Evolutionary conservation across 345 rosid species (phyloP), one percentile per base, ranked within the genome.

Genomic region (Excoecaria agallocha): DNA sequence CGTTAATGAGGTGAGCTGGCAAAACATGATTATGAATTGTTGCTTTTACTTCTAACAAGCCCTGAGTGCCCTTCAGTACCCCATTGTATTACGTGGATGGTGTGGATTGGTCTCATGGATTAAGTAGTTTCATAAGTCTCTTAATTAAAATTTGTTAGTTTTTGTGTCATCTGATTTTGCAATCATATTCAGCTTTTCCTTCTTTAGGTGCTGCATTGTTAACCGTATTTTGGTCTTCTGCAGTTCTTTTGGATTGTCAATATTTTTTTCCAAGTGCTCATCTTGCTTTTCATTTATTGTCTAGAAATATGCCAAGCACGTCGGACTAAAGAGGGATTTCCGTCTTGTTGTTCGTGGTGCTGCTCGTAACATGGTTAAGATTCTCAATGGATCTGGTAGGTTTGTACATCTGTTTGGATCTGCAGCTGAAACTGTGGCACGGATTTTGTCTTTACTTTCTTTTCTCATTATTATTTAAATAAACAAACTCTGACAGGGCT

Each of bases 321-420:
- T 95, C 78, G 99, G 98, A 43, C 58, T 93, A 76, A 95, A 93
- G 85, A 93, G 99, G 76, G 97, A 90, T 84, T 92, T 94, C 77
- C 97, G 97, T 68, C 90, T 94, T 77, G 98, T 94, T 51, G 98
- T 92, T 24, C 87, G 98, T 35, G 97, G 98, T 80, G 97, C 92
- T 25, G 98, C 98, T 82, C 91, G 92, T 69, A 94, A 94, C 88
- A 92, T 94, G 98, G 82, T 91, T 70, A 76, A 83, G 69, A 92
- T 93, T 80, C 91, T 92, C 72, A 83, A 82, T 54, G 98, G 98
- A 56, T 92, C 98, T 55, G 76, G 97, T 93, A 54, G 77, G 91
- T 77, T 68, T 70, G 71, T 22, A 70, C 67, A 62, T 74, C 76
- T 76, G 62, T 25, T 69, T 72, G 11, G 60, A 48, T 13, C 76